Evolutionary conservation across 495 filamentous ascomycete species (phyloP).

Genomic region (Aspergillus hancockii): DNA sequence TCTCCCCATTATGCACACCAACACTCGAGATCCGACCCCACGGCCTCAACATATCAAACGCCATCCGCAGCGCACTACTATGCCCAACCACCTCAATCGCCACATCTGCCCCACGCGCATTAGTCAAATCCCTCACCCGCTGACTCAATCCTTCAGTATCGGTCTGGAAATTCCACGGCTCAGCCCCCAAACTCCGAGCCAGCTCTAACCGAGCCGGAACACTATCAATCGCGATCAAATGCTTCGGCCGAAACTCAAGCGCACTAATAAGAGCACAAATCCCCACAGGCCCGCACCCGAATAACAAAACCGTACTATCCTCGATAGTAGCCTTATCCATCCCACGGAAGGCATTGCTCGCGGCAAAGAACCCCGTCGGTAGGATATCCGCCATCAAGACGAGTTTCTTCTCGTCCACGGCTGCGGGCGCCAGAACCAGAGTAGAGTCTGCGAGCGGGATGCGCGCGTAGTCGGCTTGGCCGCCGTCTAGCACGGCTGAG

Average conservation of each 20-base stretch:
- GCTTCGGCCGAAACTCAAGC: slow-evolving; percentile 68
- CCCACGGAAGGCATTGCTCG: slow-evolving; percentile 67
- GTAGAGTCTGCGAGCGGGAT: slow-evolving; percentile 81
- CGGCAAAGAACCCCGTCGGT: slow-evolving; percentile 84
- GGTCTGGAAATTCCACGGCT: slow-evolving; percentile 68
- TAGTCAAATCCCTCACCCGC: slow-evolving; percentile 68
- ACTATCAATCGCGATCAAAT: slow-evolving; percentile 79
- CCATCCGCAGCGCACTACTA: slow-evolving; percentile 72
- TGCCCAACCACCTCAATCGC: slow-evolving; percentile 87
- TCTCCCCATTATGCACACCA: slow-evolving; percentile 85
- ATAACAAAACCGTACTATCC: slow-evolving; percentile 69
- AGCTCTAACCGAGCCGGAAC: slow-evolving; percentile 70
- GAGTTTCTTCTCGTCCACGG: slow-evolving; percentile 71
- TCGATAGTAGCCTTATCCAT: slow-evolving; percentile 53
- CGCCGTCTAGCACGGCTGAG: slow-evolving; percentile 69
- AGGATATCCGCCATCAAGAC: slow-evolving; percentile 62
- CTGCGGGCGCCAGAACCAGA: slow-evolving; percentile 64
- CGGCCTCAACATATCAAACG: slow-evolving; percentile 81
- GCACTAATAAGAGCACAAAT: slow-evolving; percentile 81
- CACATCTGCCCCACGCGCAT: slow-evolving; percentile 72
- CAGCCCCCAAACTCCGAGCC: slow-evolving; percentile 72
- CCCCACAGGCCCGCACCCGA: slow-evolving; percentile 86
- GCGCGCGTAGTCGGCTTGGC: slow-evolving; percentile 84
- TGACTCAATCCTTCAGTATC: slow-evolving; percentile 59
- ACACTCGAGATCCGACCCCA: slow-evolving; percentile 82